Evolutionary conservation across 2,329 filamentous ascomycete species (phyloP), one percentile per base, ranked within the genome.

Genomic region (Trichoderma atroviride): DNA sequence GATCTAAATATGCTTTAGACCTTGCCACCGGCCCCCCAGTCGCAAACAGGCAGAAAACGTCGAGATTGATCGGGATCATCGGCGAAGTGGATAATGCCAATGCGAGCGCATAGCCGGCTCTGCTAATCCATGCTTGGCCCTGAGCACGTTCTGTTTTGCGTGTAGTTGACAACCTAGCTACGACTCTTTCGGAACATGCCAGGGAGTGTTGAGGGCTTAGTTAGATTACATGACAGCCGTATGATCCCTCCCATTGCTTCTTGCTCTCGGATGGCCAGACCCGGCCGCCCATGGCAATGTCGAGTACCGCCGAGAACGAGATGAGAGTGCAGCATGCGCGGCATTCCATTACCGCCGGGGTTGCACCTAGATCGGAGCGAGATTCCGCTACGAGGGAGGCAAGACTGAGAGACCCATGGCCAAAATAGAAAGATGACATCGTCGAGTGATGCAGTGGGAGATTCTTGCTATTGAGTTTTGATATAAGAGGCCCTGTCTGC

Each of bases 41-140:
- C 63, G 13, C 29, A 13, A n/a, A 19, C 1, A 56, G 35, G 19
- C 16, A 55, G 37, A 24, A 31, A 29, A 29, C 33, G 37, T 59
- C 50, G 55, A 67, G 63, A 67, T 67, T 67, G 63, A 67, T 67
- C 63, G 63, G 63, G 52, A 67, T 50, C 55, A 59, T 67, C 63
- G 63, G 63, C 55, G 40, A 52, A 52, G 63, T 67, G 63, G 63
- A 67, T 59, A 56, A 24, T 67, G 43, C 19, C 61, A 22, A 64
- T 43, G 35, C 22, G 22, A 16, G 27, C n/a, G n/a, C 13, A 24
- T 27, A 40, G 24, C 33, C 50, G 50, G n/a, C 24, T 31, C 9
- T 64, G 40, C 50, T 11, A 50, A 24, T 11, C 40, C 35, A 53
- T 33, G 40, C 59, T 29, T 19, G 53, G 24, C 31, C 61, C 11